Percentiles rank a stretch among this genome's conserved stretches.
These are phyloP conservation scores for Termitomyces sp. DNA, from an alignment of 768 basidiomycete species.

Conservation along the genomic window DNA sequence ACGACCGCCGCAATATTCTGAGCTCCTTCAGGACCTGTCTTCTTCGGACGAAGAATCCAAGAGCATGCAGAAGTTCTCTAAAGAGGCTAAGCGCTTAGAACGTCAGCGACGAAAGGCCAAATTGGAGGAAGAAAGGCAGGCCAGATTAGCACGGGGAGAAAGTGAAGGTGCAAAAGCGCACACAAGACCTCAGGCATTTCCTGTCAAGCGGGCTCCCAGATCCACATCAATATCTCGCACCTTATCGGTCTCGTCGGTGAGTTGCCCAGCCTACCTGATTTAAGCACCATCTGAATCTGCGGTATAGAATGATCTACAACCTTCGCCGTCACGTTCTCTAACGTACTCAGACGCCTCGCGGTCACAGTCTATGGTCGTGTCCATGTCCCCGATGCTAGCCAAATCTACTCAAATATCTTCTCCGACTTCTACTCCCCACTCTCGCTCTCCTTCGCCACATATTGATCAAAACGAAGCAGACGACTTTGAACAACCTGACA, in stretches of 20 bases:
- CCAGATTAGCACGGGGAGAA: constrained; percentile 1
- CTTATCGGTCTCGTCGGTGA: neutral
- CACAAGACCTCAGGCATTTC: constrained; percentile 18
- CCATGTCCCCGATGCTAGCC: neutral
- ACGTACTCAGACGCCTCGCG: neutral
- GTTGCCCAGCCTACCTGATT: neutral
- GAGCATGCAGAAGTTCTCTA: constrained; percentile 24
- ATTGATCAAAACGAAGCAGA: neutral
- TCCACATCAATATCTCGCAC: neutral
- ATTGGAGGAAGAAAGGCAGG: neutral
- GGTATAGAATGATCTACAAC: neutral
- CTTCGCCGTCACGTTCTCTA: neutral
- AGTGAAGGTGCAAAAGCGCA: constrained; percentile 11
- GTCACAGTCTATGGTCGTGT: neutral
- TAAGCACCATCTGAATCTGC: neutral
- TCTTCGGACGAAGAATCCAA: constrained; percentile 36
- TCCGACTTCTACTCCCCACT: neutral
- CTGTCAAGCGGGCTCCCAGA: constrained; percentile 5
- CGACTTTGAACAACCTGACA: neutral
- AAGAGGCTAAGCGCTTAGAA: constrained; percentile 23
- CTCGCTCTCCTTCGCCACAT: neutral
- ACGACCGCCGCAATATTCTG: constrained; percentile 23
- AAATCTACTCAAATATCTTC: neutral
- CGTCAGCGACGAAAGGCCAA: neutral
- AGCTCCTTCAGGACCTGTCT: constrained; percentile 29